Percentiles rank a stretch among this genome's conserved stretches.
These are phyloP conservation scores for Cynara cardunculus DNA, from an alignment of 129 eudicot genomes.

Conservation along the genomic window DNA sequence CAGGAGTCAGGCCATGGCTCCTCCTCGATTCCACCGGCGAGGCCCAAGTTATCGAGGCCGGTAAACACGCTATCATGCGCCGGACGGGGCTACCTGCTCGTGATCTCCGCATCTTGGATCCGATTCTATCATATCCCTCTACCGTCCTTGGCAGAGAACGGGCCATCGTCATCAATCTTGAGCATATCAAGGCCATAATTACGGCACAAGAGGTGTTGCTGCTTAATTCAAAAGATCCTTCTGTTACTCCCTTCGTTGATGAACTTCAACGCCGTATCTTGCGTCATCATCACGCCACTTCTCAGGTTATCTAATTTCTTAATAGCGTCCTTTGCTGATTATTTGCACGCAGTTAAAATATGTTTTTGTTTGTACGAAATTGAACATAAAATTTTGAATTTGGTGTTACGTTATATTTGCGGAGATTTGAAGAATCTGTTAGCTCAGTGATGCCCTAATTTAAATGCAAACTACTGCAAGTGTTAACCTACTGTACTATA, in stretches of 20 bases:
- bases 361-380: neutral
- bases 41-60: conserved; percentile 44
- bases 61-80: conserved; percentile 89
- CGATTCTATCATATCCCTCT: conserved; percentile 79
- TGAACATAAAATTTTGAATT: neutral
- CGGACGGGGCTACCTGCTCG: conserved; percentile 94
- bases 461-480: neutral
- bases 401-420: neutral
- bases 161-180: conserved; percentile 35
- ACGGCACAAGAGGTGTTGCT: conserved; percentile 39
- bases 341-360: neutral
- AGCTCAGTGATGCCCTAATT: conserved; percentile 2
- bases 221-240: conserved; percentile 37
- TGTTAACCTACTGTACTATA: neutral
- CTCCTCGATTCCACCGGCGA: conserved; percentile 33
- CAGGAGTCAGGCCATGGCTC: conserved; percentile 59
- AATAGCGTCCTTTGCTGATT: neutral
- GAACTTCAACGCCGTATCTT: conserved; percentile 65
- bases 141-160: conserved; percentile 68
- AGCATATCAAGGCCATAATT: conserved; percentile 40
- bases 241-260: conserved; percentile 63
- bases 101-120: conserved; percentile 87
- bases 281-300: conserved; percentile 61
- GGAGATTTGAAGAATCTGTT: neutral
- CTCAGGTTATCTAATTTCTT: conserved; percentile 42